Conservation (phyloP, 192 early-diverging fungal genomes). For the Chytriomyces sp. region DNA sequence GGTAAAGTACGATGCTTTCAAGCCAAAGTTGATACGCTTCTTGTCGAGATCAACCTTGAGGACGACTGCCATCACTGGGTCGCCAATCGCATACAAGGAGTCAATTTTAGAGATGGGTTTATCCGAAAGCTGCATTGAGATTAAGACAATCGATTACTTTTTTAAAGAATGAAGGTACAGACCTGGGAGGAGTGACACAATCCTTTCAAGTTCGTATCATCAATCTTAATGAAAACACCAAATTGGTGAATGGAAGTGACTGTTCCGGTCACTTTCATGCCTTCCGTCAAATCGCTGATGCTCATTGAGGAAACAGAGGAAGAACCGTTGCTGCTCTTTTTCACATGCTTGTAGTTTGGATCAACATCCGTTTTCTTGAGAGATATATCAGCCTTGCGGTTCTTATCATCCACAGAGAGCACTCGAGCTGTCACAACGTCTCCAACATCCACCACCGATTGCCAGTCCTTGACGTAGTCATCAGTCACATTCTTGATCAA, state of each 20-base stretch:
- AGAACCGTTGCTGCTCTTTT: not conserved
- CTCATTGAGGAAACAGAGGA: not conserved
- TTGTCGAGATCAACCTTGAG: constrained; percentile 71
- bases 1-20: constrained; percentile 86
- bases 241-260: constrained; percentile 71
- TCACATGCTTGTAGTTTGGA: constrained; percentile 41
- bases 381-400: constrained; percentile 69
- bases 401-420: constrained; percentile 56
- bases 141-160: not conserved
- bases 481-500: constrained; percentile 86
- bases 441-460: constrained; percentile 66
- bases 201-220: constrained; percentile 73
- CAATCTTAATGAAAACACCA: constrained; percentile 81
- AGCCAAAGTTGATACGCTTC: constrained; percentile 71
- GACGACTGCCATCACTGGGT: constrained; percentile 79
- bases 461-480: constrained; percentile 84
- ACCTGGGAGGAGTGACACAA: constrained; percentile 82
- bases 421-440: constrained; percentile 79
- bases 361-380: constrained; percentile 44
- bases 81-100: constrained; percentile 78
- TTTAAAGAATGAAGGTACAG: not conserved
- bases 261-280: constrained; percentile 77
- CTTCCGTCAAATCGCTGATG: constrained; percentile 63
- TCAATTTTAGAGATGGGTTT: constrained; percentile 64
- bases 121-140: constrained; percentile 68